Conservation (phyloP, 257 asterid genomes). For the Catharanthus roseus region DNA sequence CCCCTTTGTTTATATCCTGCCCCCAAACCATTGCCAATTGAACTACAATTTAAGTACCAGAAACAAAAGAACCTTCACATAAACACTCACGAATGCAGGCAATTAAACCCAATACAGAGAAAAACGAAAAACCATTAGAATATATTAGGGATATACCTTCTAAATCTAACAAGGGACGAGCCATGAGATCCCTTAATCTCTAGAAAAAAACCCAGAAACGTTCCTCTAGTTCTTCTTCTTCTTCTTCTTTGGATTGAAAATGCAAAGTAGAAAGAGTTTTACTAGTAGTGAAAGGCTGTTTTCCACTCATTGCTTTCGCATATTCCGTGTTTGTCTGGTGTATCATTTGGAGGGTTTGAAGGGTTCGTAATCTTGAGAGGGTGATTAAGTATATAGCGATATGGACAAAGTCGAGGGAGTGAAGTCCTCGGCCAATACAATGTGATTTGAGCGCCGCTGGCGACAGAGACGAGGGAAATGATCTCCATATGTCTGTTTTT, state of each 20-base stretch:
- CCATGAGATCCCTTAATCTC: background rate
- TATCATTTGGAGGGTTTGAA: conserved; percentile 5
- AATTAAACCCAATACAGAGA: no score
- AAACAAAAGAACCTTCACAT: background rate
- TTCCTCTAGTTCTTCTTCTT: background rate
- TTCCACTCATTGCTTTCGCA: background rate
- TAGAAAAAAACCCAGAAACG: background rate
- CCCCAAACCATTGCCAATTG: background rate
- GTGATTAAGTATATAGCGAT: background rate
- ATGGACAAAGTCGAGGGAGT: background rate
- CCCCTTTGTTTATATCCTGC: background rate
- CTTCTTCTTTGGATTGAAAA: background rate
- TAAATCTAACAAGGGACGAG: background rate
- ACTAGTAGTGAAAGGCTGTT: background rate
- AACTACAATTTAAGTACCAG: background rate
- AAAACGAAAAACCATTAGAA: background rate
- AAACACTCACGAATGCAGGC: background rate
- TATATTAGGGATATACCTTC: no score
- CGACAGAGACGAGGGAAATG: conserved; percentile 7
- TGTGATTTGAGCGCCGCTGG: background rate
- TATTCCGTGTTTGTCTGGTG: background rate
- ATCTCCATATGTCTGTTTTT: background rate
- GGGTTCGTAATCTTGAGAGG: background rate
- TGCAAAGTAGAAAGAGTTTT: conserved; percentile 1
- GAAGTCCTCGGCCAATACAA: background rate